These are phyloP conservation scores for Aegilops sharonensis DNA, from an alignment of 176 grass and related monocot species.

Conservation along the genomic window DNA sequence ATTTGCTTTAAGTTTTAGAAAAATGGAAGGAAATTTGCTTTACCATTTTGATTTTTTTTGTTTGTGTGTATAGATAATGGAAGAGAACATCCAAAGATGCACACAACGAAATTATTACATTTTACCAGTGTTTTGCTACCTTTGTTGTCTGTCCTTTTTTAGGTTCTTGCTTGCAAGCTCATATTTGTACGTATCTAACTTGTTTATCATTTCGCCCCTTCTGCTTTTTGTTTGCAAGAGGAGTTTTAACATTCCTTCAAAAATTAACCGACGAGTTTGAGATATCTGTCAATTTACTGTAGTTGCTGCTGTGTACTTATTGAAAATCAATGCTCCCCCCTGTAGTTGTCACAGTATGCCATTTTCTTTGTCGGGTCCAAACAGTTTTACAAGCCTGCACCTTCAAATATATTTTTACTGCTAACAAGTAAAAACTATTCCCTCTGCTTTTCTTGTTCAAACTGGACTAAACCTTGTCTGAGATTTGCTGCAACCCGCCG, in stretches of 20 bases:
- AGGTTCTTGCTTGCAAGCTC: slow-evolving; percentile 4
- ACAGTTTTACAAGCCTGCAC: not conserved
- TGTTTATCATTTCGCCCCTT: not conserved
- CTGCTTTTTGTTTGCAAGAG: not conserved
- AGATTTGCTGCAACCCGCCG: not conserved
- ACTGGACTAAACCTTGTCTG: not conserved
- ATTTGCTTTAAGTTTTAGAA: no score
- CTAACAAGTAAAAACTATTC: not conserved
- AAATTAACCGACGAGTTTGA: not conserved
- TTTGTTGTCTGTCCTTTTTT: not conserved
- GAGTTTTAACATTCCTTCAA: not conserved
- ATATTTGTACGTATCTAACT: not conserved
- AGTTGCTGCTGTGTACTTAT: not conserved
- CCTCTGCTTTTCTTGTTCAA: slow-evolving; percentile 1
- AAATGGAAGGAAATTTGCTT: no score
- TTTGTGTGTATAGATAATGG: not conserved
- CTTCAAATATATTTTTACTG: slow-evolving; percentile 8
- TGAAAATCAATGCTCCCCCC: slow-evolving; percentile 17
- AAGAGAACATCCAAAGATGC: not conserved
- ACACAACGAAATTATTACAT: not conserved
- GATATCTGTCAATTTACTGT: slow-evolving; percentile 19
- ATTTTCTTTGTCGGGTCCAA: slow-evolving; percentile 23
- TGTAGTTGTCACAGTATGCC: not conserved
- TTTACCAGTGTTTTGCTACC: not conserved
- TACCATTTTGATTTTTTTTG: not conserved